phyloP scores from a whole-genome alignment of 495 filamentous ascomycete species.

The Tuber microsphaerosporum region DNA sequence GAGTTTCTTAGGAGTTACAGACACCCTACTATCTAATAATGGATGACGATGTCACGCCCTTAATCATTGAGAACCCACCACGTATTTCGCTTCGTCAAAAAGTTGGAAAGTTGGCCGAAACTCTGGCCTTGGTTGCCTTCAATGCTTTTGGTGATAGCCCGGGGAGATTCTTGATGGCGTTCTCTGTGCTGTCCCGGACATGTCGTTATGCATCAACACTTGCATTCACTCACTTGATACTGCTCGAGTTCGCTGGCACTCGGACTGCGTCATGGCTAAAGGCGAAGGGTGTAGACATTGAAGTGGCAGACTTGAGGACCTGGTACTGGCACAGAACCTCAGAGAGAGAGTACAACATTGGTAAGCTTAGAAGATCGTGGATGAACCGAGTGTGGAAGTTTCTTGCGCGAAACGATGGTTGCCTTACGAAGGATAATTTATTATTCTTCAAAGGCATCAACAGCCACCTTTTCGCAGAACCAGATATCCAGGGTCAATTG shows the following conservation, averaged over 20 bases:
- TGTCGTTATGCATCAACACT: slow-evolving; percentile 35
- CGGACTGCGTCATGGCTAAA: slow-evolving; percentile 27
- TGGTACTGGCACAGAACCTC: slow-evolving; percentile 31
- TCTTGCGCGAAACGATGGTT: slow-evolving; percentile 5
- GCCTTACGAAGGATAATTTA: slow-evolving; percentile 7
- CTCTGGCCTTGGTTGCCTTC: slow-evolving; percentile 27
- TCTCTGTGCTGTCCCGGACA: slow-evolving; percentile 18
- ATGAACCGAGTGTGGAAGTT: slow-evolving; percentile 33
- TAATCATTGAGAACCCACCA: slow-evolving; percentile 26
- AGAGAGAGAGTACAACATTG: slow-evolving; percentile 16
- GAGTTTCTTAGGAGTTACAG: background rate
- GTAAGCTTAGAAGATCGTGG: slow-evolving; percentile 27
- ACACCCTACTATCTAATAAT: background rate
- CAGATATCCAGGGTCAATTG: slow-evolving; percentile 25
- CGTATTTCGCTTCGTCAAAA: slow-evolving; percentile 20
- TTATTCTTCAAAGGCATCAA: slow-evolving; percentile 18
- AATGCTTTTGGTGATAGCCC: slow-evolving; percentile 13
- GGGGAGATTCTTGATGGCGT: slow-evolving; percentile 12
- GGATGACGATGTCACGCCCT: slow-evolving; percentile 22
- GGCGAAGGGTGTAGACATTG: slow-evolving; percentile 22
- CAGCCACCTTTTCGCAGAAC: slow-evolving; percentile 20
- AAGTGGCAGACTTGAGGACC: slow-evolving; percentile 18
- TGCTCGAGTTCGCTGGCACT: slow-evolving; percentile 24
- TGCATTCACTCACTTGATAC: slow-evolving; percentile 26
- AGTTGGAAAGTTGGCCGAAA: slow-evolving; percentile 15